These are phyloP conservation scores for Plasmodium relictum DNA, from an alignment of 169 alveolate species.

Conservation along the genomic window DNA sequence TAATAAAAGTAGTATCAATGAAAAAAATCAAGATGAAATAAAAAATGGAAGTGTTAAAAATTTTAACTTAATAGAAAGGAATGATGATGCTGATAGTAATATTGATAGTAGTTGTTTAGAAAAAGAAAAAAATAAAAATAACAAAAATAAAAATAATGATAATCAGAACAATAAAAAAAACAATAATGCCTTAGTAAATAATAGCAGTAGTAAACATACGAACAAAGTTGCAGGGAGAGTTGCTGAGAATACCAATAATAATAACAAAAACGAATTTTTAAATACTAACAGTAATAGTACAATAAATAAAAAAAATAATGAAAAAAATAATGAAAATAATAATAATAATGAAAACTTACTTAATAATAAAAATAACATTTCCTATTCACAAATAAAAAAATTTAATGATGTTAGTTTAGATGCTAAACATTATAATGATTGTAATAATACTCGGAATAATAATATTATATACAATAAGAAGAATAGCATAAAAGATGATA, in stretches of 20 bases:
- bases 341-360: background rate
- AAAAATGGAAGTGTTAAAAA: conserved; percentile 34
- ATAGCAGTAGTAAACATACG: background rate
- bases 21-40: conserved; percentile 44
- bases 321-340: background rate
- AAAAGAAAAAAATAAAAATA: conserved; percentile 41
- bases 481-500: background rate
- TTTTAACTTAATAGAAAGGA: background rate
- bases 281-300: conserved; percentile 8
- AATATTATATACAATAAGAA: background rate
- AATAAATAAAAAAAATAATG: conserved; percentile 7
- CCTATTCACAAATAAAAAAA: background rate
- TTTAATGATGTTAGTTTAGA: conserved; percentile 5
- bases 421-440: background rate
- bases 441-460: background rate
- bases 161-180: conserved; percentile 20
- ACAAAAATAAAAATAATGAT: conserved; percentile 29
- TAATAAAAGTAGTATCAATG: conserved; percentile 27
- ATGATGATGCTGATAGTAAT: background rate
- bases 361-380: background rate
- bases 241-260: background rate
- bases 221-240: too few relatives aligned
- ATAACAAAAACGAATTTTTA: conserved; percentile 5
- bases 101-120: conserved; percentile 5
- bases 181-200: background rate